Percentiles rank a stretch among this genome's conserved stretches.
Conservation (phyloP, 164 flowering plant genomes). For the Tetracentron sinense region DNA sequence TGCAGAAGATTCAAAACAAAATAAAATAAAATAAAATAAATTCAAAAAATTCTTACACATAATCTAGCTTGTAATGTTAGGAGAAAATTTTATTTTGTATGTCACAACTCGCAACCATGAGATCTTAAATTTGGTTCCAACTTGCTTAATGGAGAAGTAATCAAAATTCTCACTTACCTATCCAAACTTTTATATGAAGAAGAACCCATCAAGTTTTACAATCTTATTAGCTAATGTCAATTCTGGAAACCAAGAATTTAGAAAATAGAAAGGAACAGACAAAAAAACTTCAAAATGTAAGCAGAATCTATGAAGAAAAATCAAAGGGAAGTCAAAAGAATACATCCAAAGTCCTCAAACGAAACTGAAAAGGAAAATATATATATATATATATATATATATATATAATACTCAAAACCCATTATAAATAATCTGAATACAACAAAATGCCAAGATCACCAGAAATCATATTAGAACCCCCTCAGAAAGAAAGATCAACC, state of each 20-base stretch:
- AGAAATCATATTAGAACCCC: neutral
- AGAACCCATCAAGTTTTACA: neutral
- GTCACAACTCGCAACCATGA: neutral
- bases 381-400: too few relatives aligned
- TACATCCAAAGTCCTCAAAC: neutral
- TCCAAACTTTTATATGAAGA: too few relatives aligned
- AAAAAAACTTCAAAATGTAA: neutral
- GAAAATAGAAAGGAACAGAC: neutral
- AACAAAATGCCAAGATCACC: neutral
- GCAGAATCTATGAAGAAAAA: neutral
- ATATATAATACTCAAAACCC: neutral
- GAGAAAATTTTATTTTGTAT: too few relatives aligned
- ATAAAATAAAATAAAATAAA: neutral
- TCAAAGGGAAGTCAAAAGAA: conserved; percentile 2
- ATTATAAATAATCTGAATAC: neutral
- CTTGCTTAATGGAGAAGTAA: neutral
- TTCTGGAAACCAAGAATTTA: neutral
- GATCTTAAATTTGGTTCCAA: neutral
- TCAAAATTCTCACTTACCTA: neutral
- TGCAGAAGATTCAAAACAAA: neutral
- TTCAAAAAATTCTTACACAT: neutral
- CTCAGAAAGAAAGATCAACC: neutral
- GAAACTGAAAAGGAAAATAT: too few relatives aligned
- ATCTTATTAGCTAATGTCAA: neutral
- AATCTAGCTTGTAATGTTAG: neutral